These are phyloP conservation scores for Trypanosoma scelopori DNA, from an alignment of 208 protist species.

Conservation along the genomic window DNA sequence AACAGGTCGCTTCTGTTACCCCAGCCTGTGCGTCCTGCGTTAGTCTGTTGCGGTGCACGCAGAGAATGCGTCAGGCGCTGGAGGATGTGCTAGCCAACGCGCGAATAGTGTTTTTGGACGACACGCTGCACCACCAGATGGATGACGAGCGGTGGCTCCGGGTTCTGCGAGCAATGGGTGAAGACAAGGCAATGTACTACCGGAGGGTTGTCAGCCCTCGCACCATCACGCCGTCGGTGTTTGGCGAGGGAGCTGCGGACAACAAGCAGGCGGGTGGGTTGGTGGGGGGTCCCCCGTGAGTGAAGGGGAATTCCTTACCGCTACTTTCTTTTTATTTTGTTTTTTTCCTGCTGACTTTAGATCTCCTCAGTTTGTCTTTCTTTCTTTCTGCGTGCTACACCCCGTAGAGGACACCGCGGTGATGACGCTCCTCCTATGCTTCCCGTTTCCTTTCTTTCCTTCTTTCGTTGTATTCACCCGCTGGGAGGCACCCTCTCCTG, in stretches of 20 bases:
- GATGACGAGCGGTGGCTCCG: conserved; percentile 65
- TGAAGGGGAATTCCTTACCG: neutral
- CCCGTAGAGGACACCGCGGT: no score
- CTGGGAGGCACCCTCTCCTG: no score
- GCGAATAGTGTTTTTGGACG: conserved; percentile 51
- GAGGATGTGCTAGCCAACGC: conserved; percentile 41
- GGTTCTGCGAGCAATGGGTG: conserved; percentile 44
- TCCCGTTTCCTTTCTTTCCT: no score
- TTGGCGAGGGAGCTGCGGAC: no score
- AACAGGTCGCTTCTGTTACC: neutral
- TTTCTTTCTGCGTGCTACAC: no score
- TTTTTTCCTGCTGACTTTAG: no score
- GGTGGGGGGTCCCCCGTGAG: neutral
- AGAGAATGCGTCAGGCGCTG: conserved; percentile 29
- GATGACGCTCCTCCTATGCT: no score
- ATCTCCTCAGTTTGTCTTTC: no score
- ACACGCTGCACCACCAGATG: conserved; percentile 64
- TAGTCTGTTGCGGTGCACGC: conserved; percentile 14
- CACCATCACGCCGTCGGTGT: neutral
- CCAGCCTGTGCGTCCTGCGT: conserved; percentile 23
- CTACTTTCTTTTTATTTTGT: no score
- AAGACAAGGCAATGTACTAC: conserved; percentile 26
- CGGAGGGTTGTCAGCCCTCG: neutral
- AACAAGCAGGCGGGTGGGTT: no score
- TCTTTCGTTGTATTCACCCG: no score